phyloP scores from a whole-genome alignment of 2,329 filamentous ascomycete genomes.

The Penicillium crustosum region DNA sequence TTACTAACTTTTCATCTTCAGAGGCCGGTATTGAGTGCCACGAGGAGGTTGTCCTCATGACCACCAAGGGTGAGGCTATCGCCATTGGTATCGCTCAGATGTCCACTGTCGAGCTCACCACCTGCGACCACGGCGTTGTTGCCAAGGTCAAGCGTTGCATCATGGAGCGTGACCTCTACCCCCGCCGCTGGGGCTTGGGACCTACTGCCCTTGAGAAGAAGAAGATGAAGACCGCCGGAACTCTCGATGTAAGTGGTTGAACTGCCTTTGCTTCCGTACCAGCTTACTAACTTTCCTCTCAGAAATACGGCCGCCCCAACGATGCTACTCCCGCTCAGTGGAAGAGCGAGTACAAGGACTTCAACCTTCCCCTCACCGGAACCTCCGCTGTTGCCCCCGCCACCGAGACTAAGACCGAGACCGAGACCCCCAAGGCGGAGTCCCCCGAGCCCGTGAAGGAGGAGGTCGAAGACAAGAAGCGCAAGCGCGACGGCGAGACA shows the following conservation, averaged over 20 bases:
- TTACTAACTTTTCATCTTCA: constrained; percentile 37
- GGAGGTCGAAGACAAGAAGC: constrained; percentile 52
- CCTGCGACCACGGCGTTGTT: constrained; percentile 95
- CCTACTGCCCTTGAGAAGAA: constrained; percentile 96
- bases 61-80: constrained; percentile 98
- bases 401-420: constrained; percentile 27
- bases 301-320: constrained; percentile 87
- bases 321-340: constrained; percentile 92
- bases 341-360: constrained; percentile 92
- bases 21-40: constrained; percentile 89
- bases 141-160: constrained; percentile 99
- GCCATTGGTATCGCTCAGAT: constrained; percentile 95
- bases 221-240: constrained; percentile 98
- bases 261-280: not conserved
- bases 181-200: constrained; percentile 91
- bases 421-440: constrained; percentile 15
- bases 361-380: constrained; percentile 55
- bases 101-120: constrained; percentile 95
- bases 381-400: constrained; percentile 46
- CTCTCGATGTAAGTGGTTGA: constrained; percentile 64
- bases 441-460: constrained; percentile 38
- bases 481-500: constrained; percentile 58
- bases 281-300: not conserved
- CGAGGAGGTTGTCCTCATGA: constrained; percentile 97
- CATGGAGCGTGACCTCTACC: constrained; percentile 99